phyloP scores from a whole-genome alignment of 2,329 filamentous ascomycete genomes.

The Cladosporium austrohemisphaericum region DNA sequence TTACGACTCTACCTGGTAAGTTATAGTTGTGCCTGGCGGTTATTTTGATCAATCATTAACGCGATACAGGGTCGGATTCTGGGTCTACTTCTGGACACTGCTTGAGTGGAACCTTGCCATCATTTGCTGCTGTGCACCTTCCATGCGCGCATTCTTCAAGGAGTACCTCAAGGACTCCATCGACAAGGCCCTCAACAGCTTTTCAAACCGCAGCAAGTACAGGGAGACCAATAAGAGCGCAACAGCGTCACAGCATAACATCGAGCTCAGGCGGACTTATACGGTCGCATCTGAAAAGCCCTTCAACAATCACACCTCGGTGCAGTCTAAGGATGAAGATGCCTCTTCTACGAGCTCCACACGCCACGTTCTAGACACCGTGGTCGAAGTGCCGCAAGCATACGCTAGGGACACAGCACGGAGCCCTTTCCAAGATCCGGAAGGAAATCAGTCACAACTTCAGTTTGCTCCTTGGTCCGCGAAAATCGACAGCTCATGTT shows the following conservation, averaged over 20 bases:
- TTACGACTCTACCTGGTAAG: constrained; percentile 11
- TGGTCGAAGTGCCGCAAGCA: neutral
- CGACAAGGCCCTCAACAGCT: constrained; percentile 16
- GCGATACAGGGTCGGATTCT: constrained; percentile 25
- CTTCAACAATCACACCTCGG: neutral
- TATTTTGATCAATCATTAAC: too few relatives aligned
- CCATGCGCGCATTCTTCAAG: constrained; percentile 23
- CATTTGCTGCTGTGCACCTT: constrained; percentile 27
- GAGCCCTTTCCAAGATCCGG: neutral
- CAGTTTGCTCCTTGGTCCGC: neutral
- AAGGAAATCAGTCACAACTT: neutral
- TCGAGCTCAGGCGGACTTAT: constrained; percentile 7
- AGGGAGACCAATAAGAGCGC: constrained; percentile 6
- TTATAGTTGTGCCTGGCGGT: too few relatives aligned
- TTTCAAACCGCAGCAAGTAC: constrained; percentile 12
- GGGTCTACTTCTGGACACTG: constrained; percentile 27
- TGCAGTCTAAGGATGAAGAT: neutral
- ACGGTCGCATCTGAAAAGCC: constrained; percentile 10
- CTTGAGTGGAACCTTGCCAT: constrained; percentile 29
- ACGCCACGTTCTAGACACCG: neutral
- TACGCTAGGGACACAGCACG: neutral
- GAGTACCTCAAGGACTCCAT: constrained; percentile 20
- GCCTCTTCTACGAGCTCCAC: neutral
- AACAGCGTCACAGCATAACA: neutral
- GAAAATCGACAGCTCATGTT: constrained; percentile 1